Evolutionary conservation across 306 rosid species (phyloP), one percentile per base, ranked within the genome.

Genomic region (Sesbania bispinosa): DNA sequence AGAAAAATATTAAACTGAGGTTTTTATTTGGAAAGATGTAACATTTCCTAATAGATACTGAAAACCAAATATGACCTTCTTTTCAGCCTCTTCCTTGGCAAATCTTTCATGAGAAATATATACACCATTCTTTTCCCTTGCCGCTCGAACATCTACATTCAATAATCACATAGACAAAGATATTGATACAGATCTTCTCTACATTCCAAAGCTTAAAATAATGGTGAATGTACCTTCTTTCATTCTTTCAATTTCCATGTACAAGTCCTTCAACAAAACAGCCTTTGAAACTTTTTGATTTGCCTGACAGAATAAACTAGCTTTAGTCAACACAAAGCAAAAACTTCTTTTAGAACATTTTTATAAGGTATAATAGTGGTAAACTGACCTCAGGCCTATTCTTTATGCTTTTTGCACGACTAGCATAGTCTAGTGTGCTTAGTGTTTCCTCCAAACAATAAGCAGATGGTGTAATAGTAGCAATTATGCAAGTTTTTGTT

Each of bases 401-500:
- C 80, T 88, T 89, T 61, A 94, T 94, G 75, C 81, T 85, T 82
- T 94, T 94, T 4, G 99, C 99, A 67, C 99, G 97, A 65, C 88
- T 80, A 52, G 97, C 99, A 67, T 90, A 94, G 77, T 94, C 99
- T 29, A 94, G 80, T 1, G 99, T 94, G 79, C 99, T 94, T 50
- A 94, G 82, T 50, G 99, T 94, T 82, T 94, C 99, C 35, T 94
- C 99, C 84, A 86, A 78, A 69, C 88, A 89, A 81, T 77, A 83
- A 77, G 83, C 70, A 61, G 96, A 84, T 8, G 99, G 99, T 36
- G 97, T 89, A 58, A 94, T 83, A 57, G 99, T 94, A 35, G 99
- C 99, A 39, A 94, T 89, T 46, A 94, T 83, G 81, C 99, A 94
- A 47, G 99, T 94, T 79, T 91, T 94, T n/a, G 99, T 94, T 81